phyloP scores from a whole-genome alignment of 2,329 filamentous ascomycete genomes.

The Scytalidium sp. region DNA sequence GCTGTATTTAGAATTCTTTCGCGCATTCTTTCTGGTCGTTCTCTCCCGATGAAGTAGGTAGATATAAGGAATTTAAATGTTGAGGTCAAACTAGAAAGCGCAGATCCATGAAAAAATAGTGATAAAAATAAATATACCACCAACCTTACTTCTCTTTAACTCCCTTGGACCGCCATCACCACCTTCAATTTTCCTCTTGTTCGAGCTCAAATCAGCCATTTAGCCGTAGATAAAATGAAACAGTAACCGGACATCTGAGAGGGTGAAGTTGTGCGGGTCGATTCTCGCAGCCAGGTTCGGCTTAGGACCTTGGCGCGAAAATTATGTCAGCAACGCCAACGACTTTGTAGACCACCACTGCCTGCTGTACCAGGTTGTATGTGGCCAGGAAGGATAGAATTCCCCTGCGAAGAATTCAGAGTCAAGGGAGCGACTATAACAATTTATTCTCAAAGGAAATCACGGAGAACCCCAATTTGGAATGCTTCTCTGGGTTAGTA shows the following conservation, averaged over 20 bases:
- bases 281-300: not conserved
- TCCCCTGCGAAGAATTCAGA: too few relatives aligned
- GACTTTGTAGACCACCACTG: not conserved
- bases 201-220: constrained; percentile 20
- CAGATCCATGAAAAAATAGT: too few relatives aligned
- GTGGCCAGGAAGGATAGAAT: too few relatives aligned
- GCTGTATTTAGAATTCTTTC: too few relatives aligned
- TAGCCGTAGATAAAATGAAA: constrained; percentile 2
- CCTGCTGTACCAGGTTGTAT: not conserved
- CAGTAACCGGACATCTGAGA: not conserved
- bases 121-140: constrained; percentile 1
- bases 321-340: not conserved
- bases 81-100: too few relatives aligned
- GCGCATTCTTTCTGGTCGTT: too few relatives aligned
- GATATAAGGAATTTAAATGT: too few relatives aligned
- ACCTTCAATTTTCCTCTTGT: constrained; percentile 18
- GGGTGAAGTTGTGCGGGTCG: not conserved
- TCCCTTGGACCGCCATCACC: constrained; percentile 13
- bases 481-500: too few relatives aligned
- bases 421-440: too few relatives aligned
- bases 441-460: too few relatives aligned
- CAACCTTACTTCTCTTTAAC: constrained; percentile 24
- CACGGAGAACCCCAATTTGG: too few relatives aligned
- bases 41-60: too few relatives aligned
- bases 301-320: not conserved